Base-by-base conservation (phyloP, 805 yeast genomes). In the Kuraishia cidri region DNA sequence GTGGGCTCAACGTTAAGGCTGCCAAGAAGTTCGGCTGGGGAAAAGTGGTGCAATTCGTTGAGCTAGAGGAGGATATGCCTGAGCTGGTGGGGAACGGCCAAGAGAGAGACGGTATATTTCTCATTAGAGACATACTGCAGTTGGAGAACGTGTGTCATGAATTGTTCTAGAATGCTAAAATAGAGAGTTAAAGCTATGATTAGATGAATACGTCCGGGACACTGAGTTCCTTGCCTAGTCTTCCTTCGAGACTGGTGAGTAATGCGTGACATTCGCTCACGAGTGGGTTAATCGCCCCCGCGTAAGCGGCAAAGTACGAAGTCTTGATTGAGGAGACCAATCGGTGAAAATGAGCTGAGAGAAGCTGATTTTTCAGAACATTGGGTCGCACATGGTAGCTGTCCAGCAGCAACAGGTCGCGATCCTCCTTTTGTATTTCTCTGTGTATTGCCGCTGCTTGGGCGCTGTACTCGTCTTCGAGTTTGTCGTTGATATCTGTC, bases 1-100 rank as follows among this genome's bases (percentile, higher is more conserved):
- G 94, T 36, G 81, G 73, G 32, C 62, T 76, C 34, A 90, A 90
- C 47, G 79, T 85, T 28, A 66, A 65, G 34, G 85, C 92, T 1
- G 95, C 96, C 1, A 54, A 64, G 20, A 53, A 67, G 13, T 61
- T 78, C 33, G 94, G 92, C 2, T 81, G 90, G 73, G 76, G 75
- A 13, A 66, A 72, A 34, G 73, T 81, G 4, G 61, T 82, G 25
- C 92, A 84, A 46, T 75, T 72, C 42, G 74, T 81, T n/a, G 97
- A 90, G 52, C 62, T 75, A 19, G 78, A 70, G 24, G 71, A 67
- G 24, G 83, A 72, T 37, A 50, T 59, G 30, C 58, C 67, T 10
- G 54, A 48, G 13, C 37, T 68, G 29, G 42, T 41, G 6, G 43
- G 41, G 7, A 41, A 39, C 11, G 42, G 37, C 19, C 19, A 56